These are phyloP conservation scores for Cylindricascospora bacillispora DNA, from an alignment of 1,139 yeast species.

Conservation along the genomic window DNA sequence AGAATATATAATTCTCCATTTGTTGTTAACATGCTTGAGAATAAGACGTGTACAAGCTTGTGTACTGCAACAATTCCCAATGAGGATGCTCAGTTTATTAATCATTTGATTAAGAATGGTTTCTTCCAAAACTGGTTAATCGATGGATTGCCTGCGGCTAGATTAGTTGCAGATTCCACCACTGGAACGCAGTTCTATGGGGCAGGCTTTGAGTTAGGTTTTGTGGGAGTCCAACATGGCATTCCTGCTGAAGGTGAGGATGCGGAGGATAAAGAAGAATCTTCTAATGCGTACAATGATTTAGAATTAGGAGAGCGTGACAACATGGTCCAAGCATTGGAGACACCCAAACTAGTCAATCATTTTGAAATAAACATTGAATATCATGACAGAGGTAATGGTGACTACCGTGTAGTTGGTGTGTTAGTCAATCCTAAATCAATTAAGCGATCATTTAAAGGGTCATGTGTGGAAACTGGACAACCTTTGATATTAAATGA, in stretches of 20 bases:
- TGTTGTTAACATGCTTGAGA: constrained; percentile 62
- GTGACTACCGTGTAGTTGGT: constrained; percentile 79
- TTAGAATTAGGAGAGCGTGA: constrained; percentile 13
- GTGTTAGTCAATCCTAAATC: constrained; percentile 66
- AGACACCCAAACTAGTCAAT: constrained; percentile 48
- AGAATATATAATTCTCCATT: constrained; percentile 90
- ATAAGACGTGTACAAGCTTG: constrained; percentile 49
- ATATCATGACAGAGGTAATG: constrained; percentile 64
- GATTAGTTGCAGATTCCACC: constrained; percentile 38
- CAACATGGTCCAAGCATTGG: constrained; percentile 9
- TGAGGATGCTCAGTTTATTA: constrained; percentile 60
- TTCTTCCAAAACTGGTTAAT: constrained; percentile 86
- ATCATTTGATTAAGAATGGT: constrained; percentile 66
- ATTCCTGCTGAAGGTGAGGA: constrained; percentile 5
- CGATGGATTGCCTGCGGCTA: constrained; percentile 92
- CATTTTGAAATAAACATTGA: constrained; percentile 72
- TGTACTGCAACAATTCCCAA: constrained; percentile 50
- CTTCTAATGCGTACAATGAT: neutral
- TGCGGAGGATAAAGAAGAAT: neutral
- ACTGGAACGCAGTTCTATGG: constrained; percentile 56
- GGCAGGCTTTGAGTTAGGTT: constrained; percentile 74
- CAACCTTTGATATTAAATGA: constrained; percentile 34
- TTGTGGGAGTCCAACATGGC: constrained; percentile 30
- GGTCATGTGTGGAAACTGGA: constrained; percentile 30
- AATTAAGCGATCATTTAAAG: constrained; percentile 26